phyloP scores from a whole-genome alignment of 179 eudicot species.

The Patellifolia procumbens region DNA sequence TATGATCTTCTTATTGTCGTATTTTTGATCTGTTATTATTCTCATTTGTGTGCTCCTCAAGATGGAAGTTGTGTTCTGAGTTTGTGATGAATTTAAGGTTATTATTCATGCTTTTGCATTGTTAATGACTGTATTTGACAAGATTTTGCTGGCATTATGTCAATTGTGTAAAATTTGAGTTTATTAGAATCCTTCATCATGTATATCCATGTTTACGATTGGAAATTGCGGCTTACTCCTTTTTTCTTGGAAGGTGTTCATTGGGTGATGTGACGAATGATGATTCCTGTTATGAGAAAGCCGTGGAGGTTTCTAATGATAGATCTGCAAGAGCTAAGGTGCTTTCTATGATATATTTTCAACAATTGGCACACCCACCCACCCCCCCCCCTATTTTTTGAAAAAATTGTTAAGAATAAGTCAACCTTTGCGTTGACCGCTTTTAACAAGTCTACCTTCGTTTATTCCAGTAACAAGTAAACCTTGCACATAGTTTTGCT shows the following conservation, averaged over 20 bases:
- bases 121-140: not conserved
- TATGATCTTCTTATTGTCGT: not conserved
- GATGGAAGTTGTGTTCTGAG: not conserved
- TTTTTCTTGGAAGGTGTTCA: constrained; percentile 65
- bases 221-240: not conserved
- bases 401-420: too few relatives aligned
- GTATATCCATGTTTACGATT: not conserved
- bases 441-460: too few relatives aligned
- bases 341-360: constrained; percentile 18
- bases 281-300: constrained; percentile 78
- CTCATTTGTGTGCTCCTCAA: not conserved
- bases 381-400: not conserved
- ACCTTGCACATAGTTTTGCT: too few relatives aligned
- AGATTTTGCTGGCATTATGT: not conserved
- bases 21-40: not conserved
- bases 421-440: too few relatives aligned
- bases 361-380: not conserved
- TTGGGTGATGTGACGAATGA: constrained; percentile 83
- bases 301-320: constrained; percentile 75
- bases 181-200: not conserved
- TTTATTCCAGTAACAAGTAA: too few relatives aligned
- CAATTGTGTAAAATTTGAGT: not conserved
- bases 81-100: not conserved
- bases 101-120: not conserved
- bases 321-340: constrained; percentile 92